Evolutionary conservation across 2,329 filamentous ascomycete species (phyloP).

Genomic region (Orbilia oligospora): DNA sequence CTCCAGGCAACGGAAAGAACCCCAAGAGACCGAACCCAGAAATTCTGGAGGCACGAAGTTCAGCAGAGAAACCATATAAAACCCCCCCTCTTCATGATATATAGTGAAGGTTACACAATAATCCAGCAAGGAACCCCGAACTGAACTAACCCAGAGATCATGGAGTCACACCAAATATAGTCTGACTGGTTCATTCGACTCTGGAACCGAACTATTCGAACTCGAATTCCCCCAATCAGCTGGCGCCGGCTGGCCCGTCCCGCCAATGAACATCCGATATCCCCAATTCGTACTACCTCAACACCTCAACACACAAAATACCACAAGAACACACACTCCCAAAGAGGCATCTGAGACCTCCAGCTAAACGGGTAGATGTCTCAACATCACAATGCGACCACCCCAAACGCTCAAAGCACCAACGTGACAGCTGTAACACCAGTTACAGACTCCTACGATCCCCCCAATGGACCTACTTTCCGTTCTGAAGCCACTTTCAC

Average conservation of each 20-base stretch:
- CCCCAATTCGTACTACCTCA: slow-evolving; percentile 4
- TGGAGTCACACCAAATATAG: slow-evolving; percentile 1
- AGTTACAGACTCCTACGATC: slow-evolving; percentile 16
- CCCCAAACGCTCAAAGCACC: slow-evolving; percentile 13
- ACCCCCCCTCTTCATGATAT: neutral
- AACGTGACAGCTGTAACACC: slow-evolving; percentile 21
- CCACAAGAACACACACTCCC: neutral
- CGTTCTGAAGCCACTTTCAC: neutral
- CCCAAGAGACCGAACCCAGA: neutral
- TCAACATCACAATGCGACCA: slow-evolving; percentile 24
- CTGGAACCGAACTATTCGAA: neutral
- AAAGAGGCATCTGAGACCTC: slow-evolving; percentile 7
- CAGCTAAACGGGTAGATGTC: neutral
- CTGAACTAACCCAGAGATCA: neutral
- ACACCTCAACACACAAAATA: slow-evolving; percentile 24
- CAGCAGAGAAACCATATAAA: slow-evolving; percentile 4
- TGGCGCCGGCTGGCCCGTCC: slow-evolving; percentile 2
- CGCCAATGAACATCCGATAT: neutral
- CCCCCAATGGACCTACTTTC: slow-evolving; percentile 4
- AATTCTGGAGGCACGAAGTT: neutral
- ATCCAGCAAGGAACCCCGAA: neutral
- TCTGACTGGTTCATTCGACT: slow-evolving; percentile 1
- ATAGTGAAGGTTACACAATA: neutral
- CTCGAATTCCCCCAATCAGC: slow-evolving; percentile 1
- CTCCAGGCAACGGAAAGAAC: no score